Evolutionary conservation across 257 asterid genomes (phyloP).

Genomic region (Nicotiana undulata): DNA sequence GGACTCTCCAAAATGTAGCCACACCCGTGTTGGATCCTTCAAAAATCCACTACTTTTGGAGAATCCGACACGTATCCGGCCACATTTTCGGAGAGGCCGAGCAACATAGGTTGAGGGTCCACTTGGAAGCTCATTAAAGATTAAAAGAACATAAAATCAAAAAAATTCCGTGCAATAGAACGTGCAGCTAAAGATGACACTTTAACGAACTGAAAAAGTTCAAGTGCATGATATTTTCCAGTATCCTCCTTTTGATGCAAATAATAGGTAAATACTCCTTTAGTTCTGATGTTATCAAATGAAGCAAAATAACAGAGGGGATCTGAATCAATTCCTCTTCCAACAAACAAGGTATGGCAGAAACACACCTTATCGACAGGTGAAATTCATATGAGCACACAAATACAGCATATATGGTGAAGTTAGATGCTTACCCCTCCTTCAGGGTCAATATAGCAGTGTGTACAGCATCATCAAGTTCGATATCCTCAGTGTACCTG

Average conservation of each 20-base stretch:
- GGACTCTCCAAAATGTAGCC: too few relatives aligned
- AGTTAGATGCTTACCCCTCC: slow-evolving; percentile 65
- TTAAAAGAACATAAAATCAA: neutral
- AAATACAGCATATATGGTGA: neutral
- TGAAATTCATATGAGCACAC: neutral
- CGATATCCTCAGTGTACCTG: slow-evolving; percentile 98
- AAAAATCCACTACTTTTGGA: too few relatives aligned
- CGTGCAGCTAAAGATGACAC: neutral
- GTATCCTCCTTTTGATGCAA: neutral
- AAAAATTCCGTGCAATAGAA: too few relatives aligned
- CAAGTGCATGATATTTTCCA: neutral
- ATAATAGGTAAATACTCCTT: neutral
- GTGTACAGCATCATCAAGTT: slow-evolving; percentile 99
- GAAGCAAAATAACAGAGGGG: neutral
- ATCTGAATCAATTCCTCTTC: neutral
- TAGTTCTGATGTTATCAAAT: neutral
- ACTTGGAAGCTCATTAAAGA: neutral
- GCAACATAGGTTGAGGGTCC: neutral
- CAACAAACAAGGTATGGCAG: neutral
- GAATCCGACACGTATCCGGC: too few relatives aligned
- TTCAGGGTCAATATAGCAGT: slow-evolving; percentile 94
- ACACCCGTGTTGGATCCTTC: too few relatives aligned
- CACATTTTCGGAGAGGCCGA: too few relatives aligned
- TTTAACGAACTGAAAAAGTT: neutral
- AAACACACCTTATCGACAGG: neutral